phyloP scores from a whole-genome alignment of 805 yeast genomes.

The Starmerella asiatica region DNA sequence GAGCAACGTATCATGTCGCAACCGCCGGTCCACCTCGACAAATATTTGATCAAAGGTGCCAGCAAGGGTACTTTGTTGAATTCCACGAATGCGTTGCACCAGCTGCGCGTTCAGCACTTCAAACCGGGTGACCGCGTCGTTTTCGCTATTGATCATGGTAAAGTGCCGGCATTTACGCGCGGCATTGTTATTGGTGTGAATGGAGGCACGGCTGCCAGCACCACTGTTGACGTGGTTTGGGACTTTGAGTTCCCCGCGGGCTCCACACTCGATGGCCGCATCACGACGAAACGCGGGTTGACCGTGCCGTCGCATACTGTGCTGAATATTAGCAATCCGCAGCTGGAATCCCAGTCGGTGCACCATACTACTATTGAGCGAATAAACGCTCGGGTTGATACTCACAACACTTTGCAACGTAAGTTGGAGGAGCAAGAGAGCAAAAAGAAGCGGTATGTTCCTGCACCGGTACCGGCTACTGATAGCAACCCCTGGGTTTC shows the following conservation, averaged over 20 bases:
- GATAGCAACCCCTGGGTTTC: too few relatives aligned
- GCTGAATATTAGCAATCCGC: slow-evolving; percentile 60
- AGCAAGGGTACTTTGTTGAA: slow-evolving; percentile 73
- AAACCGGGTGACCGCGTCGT: slow-evolving; percentile 80
- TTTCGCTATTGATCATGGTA: slow-evolving; percentile 74
- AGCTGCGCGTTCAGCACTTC: slow-evolving; percentile 62
- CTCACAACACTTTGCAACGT: background rate
- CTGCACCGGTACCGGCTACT: slow-evolving; percentile 6
- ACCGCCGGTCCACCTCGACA: slow-evolving; percentile 31
- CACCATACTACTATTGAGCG: slow-evolving; percentile 28
- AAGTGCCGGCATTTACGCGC: slow-evolving; percentile 70
- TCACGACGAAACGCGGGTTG: slow-evolving; percentile 67
- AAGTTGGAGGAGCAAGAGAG: background rate
- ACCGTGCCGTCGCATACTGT: slow-evolving; percentile 70
- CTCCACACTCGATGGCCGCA: slow-evolving; percentile 62
- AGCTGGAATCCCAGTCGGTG: slow-evolving; percentile 61
- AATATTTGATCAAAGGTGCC: slow-evolving; percentile 52
- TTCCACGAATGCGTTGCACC: slow-evolving; percentile 57
- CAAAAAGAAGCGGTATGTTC: background rate
- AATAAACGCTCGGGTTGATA: slow-evolving; percentile 8
- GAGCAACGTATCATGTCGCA: slow-evolving; percentile 33
- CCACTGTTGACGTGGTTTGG: slow-evolving; percentile 64
- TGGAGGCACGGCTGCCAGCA: slow-evolving; percentile 24
- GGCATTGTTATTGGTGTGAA: slow-evolving; percentile 79
- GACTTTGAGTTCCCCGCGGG: slow-evolving; percentile 78